phyloP scores from a whole-genome alignment of 495 filamentous ascomycete genomes.

The Chaetomium tenue region DNA sequence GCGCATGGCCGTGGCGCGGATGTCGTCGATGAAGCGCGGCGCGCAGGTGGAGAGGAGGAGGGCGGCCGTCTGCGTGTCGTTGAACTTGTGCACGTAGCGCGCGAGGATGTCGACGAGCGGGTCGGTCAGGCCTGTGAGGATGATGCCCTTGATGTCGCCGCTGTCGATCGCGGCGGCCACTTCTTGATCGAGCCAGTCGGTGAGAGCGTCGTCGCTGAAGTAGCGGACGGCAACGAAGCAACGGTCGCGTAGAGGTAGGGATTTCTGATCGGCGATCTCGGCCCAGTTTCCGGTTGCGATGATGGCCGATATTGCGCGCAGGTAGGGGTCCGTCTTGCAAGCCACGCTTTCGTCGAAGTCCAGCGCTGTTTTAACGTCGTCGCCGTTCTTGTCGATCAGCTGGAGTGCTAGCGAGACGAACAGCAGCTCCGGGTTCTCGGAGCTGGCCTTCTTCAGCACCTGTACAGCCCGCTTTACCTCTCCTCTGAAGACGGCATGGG shows the following conservation, averaged over 20 bases:
- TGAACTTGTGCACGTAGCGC: conserved; percentile 80
- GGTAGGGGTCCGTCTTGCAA: conserved; percentile 71
- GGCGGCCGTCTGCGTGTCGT: conserved; percentile 86
- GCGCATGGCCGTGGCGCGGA: conserved; percentile 75
- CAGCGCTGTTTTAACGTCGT: conserved; percentile 36
- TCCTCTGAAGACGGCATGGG: conserved; percentile 71
- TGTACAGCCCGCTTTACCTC: conserved; percentile 58
- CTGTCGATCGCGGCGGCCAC: conserved; percentile 62
- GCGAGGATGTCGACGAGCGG: conserved; percentile 78
- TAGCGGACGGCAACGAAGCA: conserved; percentile 82
- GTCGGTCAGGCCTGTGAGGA: conserved; percentile 82
- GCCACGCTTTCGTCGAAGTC: conserved; percentile 50
- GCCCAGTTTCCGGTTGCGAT: conserved; percentile 87
- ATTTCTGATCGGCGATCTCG: conserved; percentile 73
- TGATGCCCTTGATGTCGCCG: conserved; percentile 84
- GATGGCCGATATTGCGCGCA: conserved; percentile 87
- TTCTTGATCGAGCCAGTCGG: conserved; percentile 63
- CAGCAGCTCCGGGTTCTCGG: conserved; percentile 48
- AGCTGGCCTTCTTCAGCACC: conserved; percentile 51
- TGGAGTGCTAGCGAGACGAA: conserved; percentile 56
- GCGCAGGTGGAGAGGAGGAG: conserved; percentile 77
- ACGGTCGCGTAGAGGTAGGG: conserved; percentile 80
- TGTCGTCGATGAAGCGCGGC: conserved; percentile 77
- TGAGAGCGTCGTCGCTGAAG: conserved; percentile 74
- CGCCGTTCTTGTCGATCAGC: conserved; percentile 43